These are phyloP conservation scores for Citrus medica DNA, from an alignment of 345 rosid species.

Conservation along the genomic window DNA sequence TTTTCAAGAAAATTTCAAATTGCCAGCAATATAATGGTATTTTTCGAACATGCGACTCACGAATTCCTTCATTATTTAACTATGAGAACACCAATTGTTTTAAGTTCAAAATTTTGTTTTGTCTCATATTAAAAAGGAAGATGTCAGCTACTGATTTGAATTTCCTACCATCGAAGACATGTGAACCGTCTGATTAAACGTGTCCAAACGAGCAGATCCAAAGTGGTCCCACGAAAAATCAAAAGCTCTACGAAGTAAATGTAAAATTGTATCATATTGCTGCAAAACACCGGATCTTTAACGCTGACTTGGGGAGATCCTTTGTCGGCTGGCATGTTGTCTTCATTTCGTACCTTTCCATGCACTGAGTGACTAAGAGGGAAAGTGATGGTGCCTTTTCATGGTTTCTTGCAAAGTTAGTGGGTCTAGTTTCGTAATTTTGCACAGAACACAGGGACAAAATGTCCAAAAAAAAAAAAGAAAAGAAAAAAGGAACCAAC, in stretches of 20 bases:
- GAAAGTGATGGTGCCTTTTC: conserved; percentile 27
- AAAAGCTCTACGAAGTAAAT: background rate
- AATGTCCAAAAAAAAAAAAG: background rate
- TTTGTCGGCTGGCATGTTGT: conserved; percentile 27
- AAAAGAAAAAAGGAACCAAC: background rate
- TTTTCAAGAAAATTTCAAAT: too few relatives aligned
- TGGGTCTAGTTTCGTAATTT: conserved; percentile 9
- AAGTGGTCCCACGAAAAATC: background rate
- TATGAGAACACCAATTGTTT: background rate
- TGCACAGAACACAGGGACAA: background rate
- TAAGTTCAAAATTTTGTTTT: background rate
- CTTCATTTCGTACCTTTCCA: conserved; percentile 4
- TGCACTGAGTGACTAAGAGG: background rate
- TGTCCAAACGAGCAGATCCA: background rate
- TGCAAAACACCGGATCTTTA: conserved; percentile 9
- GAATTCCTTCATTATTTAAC: background rate
- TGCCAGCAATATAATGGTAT: too few relatives aligned
- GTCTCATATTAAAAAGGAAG: background rate
- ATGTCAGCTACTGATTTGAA: background rate
- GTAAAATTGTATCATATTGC: background rate
- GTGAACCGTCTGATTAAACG: background rate
- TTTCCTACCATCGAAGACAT: background rate
- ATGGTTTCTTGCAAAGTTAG: conserved; percentile 11
- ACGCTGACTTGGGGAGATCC: conserved; percentile 1
- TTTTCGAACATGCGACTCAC: background rate